Conservation (phyloP, 2,329 filamentous ascomycete species). For the Verticillium tricorpus region DNA sequence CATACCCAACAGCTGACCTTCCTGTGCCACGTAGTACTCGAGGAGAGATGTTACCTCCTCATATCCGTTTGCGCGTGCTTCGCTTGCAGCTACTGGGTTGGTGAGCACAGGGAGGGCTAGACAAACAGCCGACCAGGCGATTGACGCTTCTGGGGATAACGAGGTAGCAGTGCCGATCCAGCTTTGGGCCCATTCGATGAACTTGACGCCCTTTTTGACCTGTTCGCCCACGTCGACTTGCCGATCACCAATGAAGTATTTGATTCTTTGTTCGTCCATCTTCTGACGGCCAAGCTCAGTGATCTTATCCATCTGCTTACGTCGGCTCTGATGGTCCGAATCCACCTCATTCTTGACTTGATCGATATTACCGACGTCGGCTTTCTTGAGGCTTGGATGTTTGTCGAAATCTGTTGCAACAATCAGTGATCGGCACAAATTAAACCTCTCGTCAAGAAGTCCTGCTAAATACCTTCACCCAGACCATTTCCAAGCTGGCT, state of each 20-base stretch:
- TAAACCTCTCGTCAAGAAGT: too few species aligned
- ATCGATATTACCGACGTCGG: not conserved
- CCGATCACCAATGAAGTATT: not conserved
- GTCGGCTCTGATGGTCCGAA: not conserved
- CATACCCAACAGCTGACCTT: not conserved
- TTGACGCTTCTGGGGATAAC: not conserved
- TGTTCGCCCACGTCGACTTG: not conserved
- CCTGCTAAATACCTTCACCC: not conserved
- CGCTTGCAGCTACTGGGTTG: not conserved
- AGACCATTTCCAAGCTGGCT: not conserved
- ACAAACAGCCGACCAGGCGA: not conserved
- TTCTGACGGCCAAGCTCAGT: not conserved
- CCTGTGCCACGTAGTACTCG: not conserved
- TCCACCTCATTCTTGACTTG: not conserved
- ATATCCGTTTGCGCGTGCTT: not conserved
- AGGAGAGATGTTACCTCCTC: not conserved
- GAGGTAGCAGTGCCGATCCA: not conserved
- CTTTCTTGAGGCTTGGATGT: not conserved
- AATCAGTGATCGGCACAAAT: too few species aligned
- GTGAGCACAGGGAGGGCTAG: not conserved
- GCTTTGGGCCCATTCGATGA: not conserved
- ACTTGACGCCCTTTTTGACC: not conserved
- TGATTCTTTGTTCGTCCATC: not conserved
- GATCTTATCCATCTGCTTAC: not conserved
- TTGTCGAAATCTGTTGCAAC: too few species aligned